A percentile compares a stretch with the other conserved stretches of the same genome.
phyloP scores from a whole-genome alignment of 164 flowering plant genomes.

The Dillenia suffruticosa region DNA sequence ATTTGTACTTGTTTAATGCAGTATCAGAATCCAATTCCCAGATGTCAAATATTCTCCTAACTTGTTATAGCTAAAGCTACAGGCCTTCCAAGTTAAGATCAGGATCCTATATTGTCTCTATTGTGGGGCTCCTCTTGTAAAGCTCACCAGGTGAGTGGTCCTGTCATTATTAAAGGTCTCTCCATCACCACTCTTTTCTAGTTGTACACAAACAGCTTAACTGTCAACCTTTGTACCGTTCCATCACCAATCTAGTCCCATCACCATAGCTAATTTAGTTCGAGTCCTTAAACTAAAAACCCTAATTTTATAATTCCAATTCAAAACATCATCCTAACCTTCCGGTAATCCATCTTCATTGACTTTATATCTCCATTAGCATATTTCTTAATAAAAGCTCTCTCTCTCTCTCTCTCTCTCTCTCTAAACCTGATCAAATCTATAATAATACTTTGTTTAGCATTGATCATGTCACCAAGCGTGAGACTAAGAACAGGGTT shows the following conservation, averaged over 20 bases:
- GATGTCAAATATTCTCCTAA: neutral
- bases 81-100: neutral
- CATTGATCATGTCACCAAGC: too few species aligned
- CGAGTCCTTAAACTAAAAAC: too few species aligned
- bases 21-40: neutral
- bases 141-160: constrained; percentile 6
- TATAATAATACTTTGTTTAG: too few species aligned
- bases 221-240: constrained; percentile 3
- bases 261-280: too few species aligned
- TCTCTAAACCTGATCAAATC: neutral
- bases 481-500: too few species aligned
- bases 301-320: neutral
- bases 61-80: neutral
- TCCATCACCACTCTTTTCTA: constrained; percentile 1
- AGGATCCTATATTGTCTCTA: constrained; percentile 1
- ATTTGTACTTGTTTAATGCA: neutral
- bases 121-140: constrained; percentile 1
- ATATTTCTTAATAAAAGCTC: constrained; percentile 2
- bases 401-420: neutral
- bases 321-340: neutral
- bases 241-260: neutral
- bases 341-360: constrained; percentile 2
- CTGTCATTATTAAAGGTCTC: constrained; percentile 8
- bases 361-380: constrained; percentile 9
- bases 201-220: constrained; percentile 1